Evolutionary conservation across 163 green algal species (phyloP), one percentile per base, ranked within the genome.

Genomic region (Volvox carteri): DNA sequence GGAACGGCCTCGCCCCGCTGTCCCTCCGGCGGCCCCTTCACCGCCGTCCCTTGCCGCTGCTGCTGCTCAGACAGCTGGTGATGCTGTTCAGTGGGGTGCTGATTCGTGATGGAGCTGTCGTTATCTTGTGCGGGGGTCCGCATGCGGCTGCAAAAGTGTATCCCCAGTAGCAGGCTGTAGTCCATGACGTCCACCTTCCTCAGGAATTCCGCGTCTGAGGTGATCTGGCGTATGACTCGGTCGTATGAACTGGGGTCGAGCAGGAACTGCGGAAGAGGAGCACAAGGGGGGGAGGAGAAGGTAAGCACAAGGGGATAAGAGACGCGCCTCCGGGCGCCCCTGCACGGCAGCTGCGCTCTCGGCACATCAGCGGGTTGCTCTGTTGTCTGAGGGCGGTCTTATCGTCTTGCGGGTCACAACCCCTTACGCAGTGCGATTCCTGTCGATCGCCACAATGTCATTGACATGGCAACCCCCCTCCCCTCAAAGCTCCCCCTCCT

Each of bases 91-190:
- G 74, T 56, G 50, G 54, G 77, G 54, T 77, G 33, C 78, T 37
- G 28, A 21, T 33, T 18, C 56, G 78, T 42, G 3, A 44, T 14
- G 0, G 78, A 76, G 46, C n/a, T 42, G n/a, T 67, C 62, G 8
- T 52, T 52, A 0, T 78, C 80, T 28, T 39, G 25, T 30, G 60
- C 14, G 8, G 25, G 7, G n/a, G n/a, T n/a, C 19, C 78, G 50
- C 68, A 52, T 37, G 52, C 86, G 84, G 56, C 42, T 86, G n/a
- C 86, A 65, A 84, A 95, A 99, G 92, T 99, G 98, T 35, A 99
- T 92, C 18, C 98, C 98, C 86, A 99, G 92, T 70, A 99, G 96
- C 91, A 99, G 94, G 1, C 90, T 97, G 94, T 99, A 99, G 93
- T 99, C 98, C 95, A 99, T 99, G 42, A 99, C 95, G 78, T 90